phyloP scores from a whole-genome alignment of 225 moss, liverwort and hornwort genomes.

The Marchantia paleacea region DNA sequence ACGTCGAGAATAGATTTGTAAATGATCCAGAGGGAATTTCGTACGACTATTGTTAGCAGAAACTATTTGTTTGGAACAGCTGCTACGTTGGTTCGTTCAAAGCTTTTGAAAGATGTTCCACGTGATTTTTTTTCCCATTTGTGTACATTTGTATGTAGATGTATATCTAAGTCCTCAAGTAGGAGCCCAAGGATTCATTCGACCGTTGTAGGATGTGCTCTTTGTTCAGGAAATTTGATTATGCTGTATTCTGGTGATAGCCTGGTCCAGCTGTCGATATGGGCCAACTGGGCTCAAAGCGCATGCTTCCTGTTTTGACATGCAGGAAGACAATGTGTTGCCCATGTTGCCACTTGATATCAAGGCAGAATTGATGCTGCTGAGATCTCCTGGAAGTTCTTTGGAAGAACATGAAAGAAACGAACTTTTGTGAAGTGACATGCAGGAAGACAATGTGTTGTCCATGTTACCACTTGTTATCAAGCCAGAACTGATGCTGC shows the following conservation, averaged over 20 bases:
- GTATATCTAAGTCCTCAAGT: not conserved
- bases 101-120: not conserved
- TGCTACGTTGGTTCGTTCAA: not conserved
- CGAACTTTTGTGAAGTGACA: not conserved
- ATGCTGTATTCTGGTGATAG: not conserved
- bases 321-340: conserved; percentile 37
- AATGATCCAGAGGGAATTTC: not conserved
- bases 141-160: not conserved
- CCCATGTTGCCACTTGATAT: conserved; percentile 38
- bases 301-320: conserved; percentile 12
- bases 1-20: not conserved
- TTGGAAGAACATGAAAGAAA: conserved; percentile 15
- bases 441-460: conserved; percentile 27
- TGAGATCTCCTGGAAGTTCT: conserved; percentile 14
- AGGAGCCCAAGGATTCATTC: not conserved
- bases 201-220: not conserved
- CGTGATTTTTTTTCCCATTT: not conserved
- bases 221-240: not conserved
- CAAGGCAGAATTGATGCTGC: conserved; percentile 33
- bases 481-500: conserved; percentile 32
- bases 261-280: not conserved
- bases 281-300: not conserved
- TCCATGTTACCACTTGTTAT: conserved; percentile 37
- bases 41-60: not conserved
- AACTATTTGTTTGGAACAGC: not conserved